Evolutionary conservation across 179 eudicot species (phyloP).

Genomic region (Vitellaria paradoxa): DNA sequence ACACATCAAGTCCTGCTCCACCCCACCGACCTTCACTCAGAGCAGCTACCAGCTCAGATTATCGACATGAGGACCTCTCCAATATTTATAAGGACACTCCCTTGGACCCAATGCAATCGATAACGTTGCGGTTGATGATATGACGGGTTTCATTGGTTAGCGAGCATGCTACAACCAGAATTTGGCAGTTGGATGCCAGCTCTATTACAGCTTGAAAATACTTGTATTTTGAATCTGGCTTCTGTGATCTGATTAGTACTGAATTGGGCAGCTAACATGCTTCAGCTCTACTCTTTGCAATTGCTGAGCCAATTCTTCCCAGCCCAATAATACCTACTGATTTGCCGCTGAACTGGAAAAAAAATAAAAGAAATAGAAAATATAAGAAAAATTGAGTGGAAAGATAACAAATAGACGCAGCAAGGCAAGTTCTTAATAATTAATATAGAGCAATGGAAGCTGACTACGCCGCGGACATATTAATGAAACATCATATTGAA

Average conservation of each 20-base stretch:
- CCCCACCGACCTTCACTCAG: constrained; percentile 66
- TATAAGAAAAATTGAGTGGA: too few species aligned
- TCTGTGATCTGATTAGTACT: constrained; percentile 16
- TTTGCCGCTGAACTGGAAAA: neutral
- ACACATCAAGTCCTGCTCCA: constrained; percentile 86
- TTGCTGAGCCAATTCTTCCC: constrained; percentile 57
- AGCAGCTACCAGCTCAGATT: constrained; percentile 65
- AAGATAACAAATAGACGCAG: too few species aligned
- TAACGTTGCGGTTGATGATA: constrained; percentile 56
- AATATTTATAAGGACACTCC: constrained; percentile 63
- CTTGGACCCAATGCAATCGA: constrained; percentile 59
- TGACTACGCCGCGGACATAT: too few species aligned
- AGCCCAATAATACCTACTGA: constrained; percentile 52
- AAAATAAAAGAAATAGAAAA: too few species aligned
- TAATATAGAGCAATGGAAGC: too few species aligned
- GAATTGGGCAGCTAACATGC: constrained; percentile 48
- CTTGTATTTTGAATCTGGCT: constrained; percentile 39
- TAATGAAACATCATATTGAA: too few species aligned
- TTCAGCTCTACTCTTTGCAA: constrained; percentile 58
- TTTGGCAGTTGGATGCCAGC: constrained; percentile 54
- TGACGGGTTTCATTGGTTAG: constrained; percentile 62
- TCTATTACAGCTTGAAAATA: constrained; percentile 39
- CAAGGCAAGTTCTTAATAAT: too few species aligned
- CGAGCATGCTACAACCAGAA: constrained; percentile 61
- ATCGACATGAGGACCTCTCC: constrained; percentile 70